Evolutionary conservation across 1,139 yeast genomes (phyloP).

Genomic region (Yamadazyma friedrichii): DNA sequence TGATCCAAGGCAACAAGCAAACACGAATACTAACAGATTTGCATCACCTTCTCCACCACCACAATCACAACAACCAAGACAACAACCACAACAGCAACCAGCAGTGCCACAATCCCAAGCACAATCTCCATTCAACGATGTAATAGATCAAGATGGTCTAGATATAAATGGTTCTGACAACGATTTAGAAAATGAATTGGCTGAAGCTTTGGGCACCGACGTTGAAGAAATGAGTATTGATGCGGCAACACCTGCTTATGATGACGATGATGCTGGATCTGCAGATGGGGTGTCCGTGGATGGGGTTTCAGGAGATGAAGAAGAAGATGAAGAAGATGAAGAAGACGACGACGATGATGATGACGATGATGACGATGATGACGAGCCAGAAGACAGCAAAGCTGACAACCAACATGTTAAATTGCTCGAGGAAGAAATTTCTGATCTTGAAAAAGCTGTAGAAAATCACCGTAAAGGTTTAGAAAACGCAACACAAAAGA

Average conservation of each 20-base stretch:
- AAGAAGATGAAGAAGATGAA: conserved; percentile 13
- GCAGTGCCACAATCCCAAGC: conserved; percentile 15
- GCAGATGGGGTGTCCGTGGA: conserved; percentile 10
- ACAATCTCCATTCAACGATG: conserved; percentile 1
- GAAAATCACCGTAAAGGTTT: conserved; percentile 73
- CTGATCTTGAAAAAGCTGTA: conserved; percentile 78
- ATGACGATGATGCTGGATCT: conserved; percentile 6
- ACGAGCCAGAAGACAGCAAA: conserved; percentile 25
- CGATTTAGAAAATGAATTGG: conserved; percentile 41
- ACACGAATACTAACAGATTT: conserved; percentile 14
- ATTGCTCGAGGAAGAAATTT: conserved; percentile 78
- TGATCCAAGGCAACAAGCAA: conserved; percentile 41
- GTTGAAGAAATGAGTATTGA: conserved; percentile 15
- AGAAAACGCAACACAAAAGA: conserved; percentile 77
- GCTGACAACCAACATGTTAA: conserved; percentile 65
- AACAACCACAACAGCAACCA: conserved; percentile 23
- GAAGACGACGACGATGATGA: conserved; percentile 31
- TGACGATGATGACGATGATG: conserved; percentile 27
- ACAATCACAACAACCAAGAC: conserved; percentile 1
- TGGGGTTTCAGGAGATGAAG: conserved; percentile 14
- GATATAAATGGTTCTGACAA: conserved; percentile 12
- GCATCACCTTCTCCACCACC: conserved; percentile 18
- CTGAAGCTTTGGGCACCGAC: conserved; percentile 35
- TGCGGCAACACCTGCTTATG: conserved; percentile 13
- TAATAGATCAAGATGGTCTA: conserved; percentile 5